phyloP scores from a whole-genome alignment of 305 asterid genomes.

The Solanum aculeatissimum region DNA sequence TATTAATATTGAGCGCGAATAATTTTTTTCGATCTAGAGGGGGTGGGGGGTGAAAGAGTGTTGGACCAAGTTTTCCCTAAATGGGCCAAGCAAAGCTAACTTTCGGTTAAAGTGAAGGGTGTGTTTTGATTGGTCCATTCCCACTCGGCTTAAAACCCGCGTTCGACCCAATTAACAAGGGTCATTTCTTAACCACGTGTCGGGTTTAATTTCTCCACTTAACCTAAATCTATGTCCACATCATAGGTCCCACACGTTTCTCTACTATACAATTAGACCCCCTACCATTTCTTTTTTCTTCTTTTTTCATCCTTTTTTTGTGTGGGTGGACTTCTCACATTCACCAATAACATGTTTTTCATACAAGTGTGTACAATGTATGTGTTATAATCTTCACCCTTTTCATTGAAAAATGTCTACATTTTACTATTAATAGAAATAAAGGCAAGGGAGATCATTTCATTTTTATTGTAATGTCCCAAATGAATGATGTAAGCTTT shows the following conservation, averaged over 20 bases:
- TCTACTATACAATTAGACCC: conserved; percentile 2
- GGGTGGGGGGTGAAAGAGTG: background rate
- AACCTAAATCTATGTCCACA: conserved; percentile 38
- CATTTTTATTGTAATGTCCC: background rate
- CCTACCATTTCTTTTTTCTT: background rate
- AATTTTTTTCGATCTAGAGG: background rate
- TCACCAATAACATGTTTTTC: background rate
- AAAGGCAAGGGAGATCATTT: background rate
- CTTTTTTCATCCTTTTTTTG: background rate
- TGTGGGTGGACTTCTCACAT: conserved; percentile 1
- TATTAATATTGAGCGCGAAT: background rate
- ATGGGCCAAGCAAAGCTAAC: background rate
- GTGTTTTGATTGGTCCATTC: conserved; percentile 25
- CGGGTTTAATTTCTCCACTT: conserved; percentile 3
- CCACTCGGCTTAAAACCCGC: conserved; percentile 37
- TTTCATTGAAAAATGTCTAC: background rate
- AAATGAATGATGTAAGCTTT: background rate
- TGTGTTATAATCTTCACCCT: background rate
- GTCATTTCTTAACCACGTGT: conserved; percentile 38
- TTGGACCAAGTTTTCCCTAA: background rate
- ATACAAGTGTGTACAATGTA: background rate
- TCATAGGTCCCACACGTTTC: conserved; percentile 59
- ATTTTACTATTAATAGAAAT: background rate
- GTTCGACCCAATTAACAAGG: conserved; percentile 30
- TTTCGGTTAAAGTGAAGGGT: conserved; percentile 6